phyloP scores from a whole-genome alignment of 2,329 filamentous ascomycete species.

The Talaromyces piceae region DNA sequence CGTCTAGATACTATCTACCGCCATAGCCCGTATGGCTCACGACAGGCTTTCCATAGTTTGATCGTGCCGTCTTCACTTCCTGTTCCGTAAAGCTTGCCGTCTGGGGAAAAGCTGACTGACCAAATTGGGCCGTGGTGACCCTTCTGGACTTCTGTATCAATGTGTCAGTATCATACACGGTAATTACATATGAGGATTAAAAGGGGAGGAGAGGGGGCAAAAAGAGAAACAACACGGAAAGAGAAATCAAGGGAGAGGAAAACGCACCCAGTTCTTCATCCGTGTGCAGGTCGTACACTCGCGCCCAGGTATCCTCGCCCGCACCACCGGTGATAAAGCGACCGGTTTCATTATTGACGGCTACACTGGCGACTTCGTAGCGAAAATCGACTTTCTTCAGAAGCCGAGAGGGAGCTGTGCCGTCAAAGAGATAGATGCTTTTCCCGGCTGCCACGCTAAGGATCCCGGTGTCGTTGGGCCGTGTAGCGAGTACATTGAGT shows the following conservation, averaged over 20 bases:
- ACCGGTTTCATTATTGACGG: constrained; percentile 70
- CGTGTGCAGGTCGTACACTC: constrained; percentile 82
- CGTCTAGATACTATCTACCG: constrained; percentile 31
- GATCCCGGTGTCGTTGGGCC: constrained; percentile 59
- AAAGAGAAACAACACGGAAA: constrained; percentile 2
- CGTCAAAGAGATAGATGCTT: constrained; percentile 85
- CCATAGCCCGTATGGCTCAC: constrained; percentile 60
- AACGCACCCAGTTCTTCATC: constrained; percentile 63
- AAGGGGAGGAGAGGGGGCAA: too few species aligned
- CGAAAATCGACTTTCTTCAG: constrained; percentile 74
- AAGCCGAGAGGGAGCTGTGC: constrained; percentile 56
- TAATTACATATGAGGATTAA: too few species aligned
- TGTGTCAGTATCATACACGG: too few species aligned
- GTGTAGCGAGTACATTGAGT: constrained; percentile 61
- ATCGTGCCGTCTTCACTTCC: constrained; percentile 97
- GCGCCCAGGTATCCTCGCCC: constrained; percentile 83
- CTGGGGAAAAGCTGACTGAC: constrained; percentile 90
- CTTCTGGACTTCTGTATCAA: constrained; percentile 69
- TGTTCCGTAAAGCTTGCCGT: constrained; percentile 92
- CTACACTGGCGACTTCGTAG: constrained; percentile 86
- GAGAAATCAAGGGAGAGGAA: neutral
- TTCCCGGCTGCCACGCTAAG: constrained; percentile 92
- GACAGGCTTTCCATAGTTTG: constrained; percentile 72
- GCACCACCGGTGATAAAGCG: constrained; percentile 86
- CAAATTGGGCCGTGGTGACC: constrained; percentile 96